These are phyloP conservation scores for Hypoxylon sp. DNA, from an alignment of 2,329 filamentous ascomycete genomes.

Conservation along the genomic window DNA sequence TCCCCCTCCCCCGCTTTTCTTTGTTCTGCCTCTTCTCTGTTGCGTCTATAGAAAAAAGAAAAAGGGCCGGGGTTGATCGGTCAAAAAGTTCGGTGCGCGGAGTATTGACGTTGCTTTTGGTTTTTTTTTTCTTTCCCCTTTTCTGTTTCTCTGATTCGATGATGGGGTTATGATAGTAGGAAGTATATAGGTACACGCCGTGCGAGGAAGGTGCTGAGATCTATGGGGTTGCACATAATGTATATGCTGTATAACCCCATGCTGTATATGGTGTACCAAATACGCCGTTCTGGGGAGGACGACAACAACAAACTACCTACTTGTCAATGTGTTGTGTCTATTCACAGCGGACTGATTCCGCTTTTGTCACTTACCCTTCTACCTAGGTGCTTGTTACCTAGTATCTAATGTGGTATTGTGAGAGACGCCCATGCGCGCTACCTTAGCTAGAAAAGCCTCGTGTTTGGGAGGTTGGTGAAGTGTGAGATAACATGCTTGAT, in stretches of 20 bases:
- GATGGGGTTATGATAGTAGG: constrained; percentile 23
- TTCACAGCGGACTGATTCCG: constrained; percentile 21
- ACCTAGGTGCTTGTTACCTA: constrained; percentile 20
- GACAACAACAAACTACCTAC: constrained; percentile 9
- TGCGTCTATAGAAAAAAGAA: constrained; percentile 34
- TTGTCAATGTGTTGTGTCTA: constrained; percentile 21
- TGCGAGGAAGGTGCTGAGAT: constrained; percentile 10
- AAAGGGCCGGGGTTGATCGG: constrained; percentile 28
- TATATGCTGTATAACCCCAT: constrained; percentile 18
- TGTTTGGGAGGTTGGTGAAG: constrained; percentile 4
- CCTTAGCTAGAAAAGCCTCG: constrained; percentile 22
- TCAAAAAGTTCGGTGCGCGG: constrained; percentile 38
- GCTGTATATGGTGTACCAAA: constrained; percentile 32
- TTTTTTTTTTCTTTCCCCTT: constrained; percentile 1
- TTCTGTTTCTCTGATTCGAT: constrained; percentile 12
- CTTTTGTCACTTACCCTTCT: constrained; percentile 23
- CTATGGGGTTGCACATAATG: constrained; percentile 4
- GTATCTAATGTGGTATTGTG: constrained; percentile 22
- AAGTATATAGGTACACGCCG: constrained; percentile 18
- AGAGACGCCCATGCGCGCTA: constrained; percentile 8
- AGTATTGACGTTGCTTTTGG: constrained; percentile 26
- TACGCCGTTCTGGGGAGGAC: constrained; percentile 7
- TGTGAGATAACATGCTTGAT: constrained; percentile 26
- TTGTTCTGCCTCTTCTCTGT: constrained; percentile 9
- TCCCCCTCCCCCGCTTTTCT: background rate